Evolutionary conservation across 2,329 filamentous ascomycete genomes (phyloP), one percentile per base, ranked within the genome.

Genomic region (Pseudogymnoascus sp.): DNA sequence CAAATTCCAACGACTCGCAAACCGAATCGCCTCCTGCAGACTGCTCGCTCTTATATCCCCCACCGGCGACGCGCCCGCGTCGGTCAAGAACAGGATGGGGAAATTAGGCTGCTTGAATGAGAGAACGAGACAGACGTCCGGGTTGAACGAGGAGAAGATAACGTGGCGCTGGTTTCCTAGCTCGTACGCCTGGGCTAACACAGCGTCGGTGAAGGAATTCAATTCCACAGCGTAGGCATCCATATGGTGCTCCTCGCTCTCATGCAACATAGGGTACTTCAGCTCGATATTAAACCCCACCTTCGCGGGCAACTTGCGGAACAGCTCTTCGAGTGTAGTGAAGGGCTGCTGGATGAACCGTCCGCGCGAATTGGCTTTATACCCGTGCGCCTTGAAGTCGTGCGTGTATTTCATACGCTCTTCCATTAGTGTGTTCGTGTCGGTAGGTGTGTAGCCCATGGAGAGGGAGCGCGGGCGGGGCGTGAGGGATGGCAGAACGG

Each of bases 251-350:
- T 95, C 90, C 74, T 97, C 91, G 63, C 86, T 90, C 78, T 99
- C 95, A 72, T 93, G 88, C 41, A 99, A 84, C 92, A 97, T 97
- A 4, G 94, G 94, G 72, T 99, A 99, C 76, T 99, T 97, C 83
- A 99, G 89, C 78, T 99, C 94, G 68, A 99, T 96, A 75, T 99
- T 97, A 81, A 99, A 99, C 11, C 94, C 92, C 21, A 96, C 89
- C 11, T 84, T 81, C 65, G 88, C 83, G 0, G 92, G 91, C 0
- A 99, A 78, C 71, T 92, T 87, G 69, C 84, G 83, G 77, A 99
- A 97, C 72, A 97, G 86, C 64, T 97, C 91, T 73, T 97, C 92
- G 4, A 99, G 80, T 0, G 94, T 99, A 6, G 93, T 92, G 75
- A 99, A 99, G 0, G 93, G 92, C 0, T 90, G 91, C 73, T 97